Evolutionary conservation across 2,329 filamentous ascomycete genomes (phyloP), one percentile per base, ranked within the genome.

Genomic region (Clarireedia sp.): DNA sequence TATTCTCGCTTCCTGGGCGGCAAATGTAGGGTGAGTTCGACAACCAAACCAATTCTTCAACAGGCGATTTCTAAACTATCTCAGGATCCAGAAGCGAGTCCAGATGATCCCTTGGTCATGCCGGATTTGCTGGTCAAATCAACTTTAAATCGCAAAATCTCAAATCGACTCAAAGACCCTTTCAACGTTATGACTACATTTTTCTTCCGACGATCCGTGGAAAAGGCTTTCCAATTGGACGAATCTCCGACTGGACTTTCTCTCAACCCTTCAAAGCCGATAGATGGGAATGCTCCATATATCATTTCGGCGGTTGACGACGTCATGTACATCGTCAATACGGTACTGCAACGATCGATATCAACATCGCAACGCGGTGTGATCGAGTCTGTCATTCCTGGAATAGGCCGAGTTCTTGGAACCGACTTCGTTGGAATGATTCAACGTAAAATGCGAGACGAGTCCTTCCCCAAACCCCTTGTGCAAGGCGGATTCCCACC

Each of bases 291-390:
- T 63, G 81, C 90, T 2, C 94, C 94, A 0, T 95, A 89, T 67
- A 96, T 99, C 65, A 92, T 94, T 44, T 90, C 91, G 2, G 91
- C 92, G 0, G 91, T 99, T 8, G 94, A 99, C 74, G 94, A 96
- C 73, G 90, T 97, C 67, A 97, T 99, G 92, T 99, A 97, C 72
- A 96, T 99, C 64, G 89, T 96, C 68, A 95, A 95, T 68, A 86
- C 92, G 50, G 87, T 97, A 36, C 78, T 97, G 7, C 87, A 95
- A 61, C 86, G 92, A 61, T 88, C 90, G 0, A 76, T 97, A 21
- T 86, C 89, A 0, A 97, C 95, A 0, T 89, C 88, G 2, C 91
- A 96, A 68, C 78, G 85, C 62, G 79, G 85, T 17, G 84, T 96
- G 3, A 80, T 95, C 21, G 82, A 82, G 43, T 88, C 82, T 55